phyloP scores from a whole-genome alignment of 176 grass and related monocot species.

The Guadua angustifolia region DNA sequence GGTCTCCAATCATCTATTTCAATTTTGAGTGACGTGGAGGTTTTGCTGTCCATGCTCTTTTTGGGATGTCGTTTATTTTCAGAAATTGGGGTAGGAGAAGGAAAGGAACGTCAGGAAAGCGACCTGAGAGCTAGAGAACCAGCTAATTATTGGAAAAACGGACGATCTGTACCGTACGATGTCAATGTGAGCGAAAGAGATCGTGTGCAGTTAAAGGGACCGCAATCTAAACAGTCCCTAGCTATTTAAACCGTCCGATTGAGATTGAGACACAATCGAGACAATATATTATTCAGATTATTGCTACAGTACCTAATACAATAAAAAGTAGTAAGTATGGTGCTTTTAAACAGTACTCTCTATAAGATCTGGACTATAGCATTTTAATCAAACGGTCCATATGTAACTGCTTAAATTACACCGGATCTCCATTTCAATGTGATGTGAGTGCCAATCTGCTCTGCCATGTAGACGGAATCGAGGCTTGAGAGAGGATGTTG shows the following conservation, averaged over 20 bases:
- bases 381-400: too few species aligned
- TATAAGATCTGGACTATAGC: too few species aligned
- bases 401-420: too few species aligned
- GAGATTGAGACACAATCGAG: too few species aligned
- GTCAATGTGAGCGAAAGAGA: background rate
- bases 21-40: constrained; percentile 35
- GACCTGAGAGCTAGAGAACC: background rate
- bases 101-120: background rate
- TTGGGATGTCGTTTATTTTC: background rate
- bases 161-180: background rate
- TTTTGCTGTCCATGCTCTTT: constrained; percentile 23
- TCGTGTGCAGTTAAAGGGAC: too few species aligned
- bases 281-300: too few species aligned
- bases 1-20: constrained; percentile 9
- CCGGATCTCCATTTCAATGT: background rate
- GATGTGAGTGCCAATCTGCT: constrained; percentile 10
- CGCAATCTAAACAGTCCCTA: too few species aligned
- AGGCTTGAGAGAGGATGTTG: too few species aligned
- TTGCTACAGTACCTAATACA: too few species aligned
- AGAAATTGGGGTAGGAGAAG: background rate
- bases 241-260: too few species aligned
- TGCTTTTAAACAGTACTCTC: too few species aligned
- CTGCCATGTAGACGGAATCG: background rate
- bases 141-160: background rate
- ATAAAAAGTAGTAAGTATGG: too few species aligned